Evolutionary conservation across 176 grass and related monocot species (phyloP).

Genomic region (Raddia guianensis): DNA sequence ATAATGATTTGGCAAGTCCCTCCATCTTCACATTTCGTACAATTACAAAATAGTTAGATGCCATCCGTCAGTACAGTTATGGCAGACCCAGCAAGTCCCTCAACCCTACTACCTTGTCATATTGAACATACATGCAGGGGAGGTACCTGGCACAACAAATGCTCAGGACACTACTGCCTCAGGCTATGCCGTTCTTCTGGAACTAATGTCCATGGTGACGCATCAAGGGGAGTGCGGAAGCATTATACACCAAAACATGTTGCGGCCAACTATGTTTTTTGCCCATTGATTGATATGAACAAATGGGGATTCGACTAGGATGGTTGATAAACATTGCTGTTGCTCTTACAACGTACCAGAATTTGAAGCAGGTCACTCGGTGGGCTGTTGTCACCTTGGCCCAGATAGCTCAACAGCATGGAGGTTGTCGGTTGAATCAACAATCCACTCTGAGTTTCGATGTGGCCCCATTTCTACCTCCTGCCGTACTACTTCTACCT

Average conservation of each 20-base stretch:
- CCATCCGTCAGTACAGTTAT: constrained; percentile 36
- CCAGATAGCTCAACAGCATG: constrained; percentile 72
- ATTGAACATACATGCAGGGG: not conserved
- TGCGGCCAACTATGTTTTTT: constrained; percentile 25
- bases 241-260: constrained; percentile 40
- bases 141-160: not conserved
- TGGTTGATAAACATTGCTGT: constrained; percentile 36
- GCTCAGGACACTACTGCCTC: constrained; percentile 13
- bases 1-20: not conserved
- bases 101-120: constrained; percentile 1
- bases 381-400: constrained; percentile 57
- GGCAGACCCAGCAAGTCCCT: constrained; percentile 21
- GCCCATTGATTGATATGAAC: constrained; percentile 58
- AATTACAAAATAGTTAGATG: constrained; percentile 42
- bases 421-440: constrained; percentile 78
- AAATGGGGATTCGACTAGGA: constrained; percentile 47
- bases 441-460: constrained; percentile 72
- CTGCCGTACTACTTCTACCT: constrained; percentile 71
- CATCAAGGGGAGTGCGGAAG: not conserved
- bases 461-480: constrained; percentile 63
- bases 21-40: constrained; percentile 39
- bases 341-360: constrained; percentile 50
- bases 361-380: constrained; percentile 29
- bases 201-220: not conserved
- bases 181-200: not conserved